Conservation (phyloP, 805 yeast genomes). For the Dipodascus albidus region DNA sequence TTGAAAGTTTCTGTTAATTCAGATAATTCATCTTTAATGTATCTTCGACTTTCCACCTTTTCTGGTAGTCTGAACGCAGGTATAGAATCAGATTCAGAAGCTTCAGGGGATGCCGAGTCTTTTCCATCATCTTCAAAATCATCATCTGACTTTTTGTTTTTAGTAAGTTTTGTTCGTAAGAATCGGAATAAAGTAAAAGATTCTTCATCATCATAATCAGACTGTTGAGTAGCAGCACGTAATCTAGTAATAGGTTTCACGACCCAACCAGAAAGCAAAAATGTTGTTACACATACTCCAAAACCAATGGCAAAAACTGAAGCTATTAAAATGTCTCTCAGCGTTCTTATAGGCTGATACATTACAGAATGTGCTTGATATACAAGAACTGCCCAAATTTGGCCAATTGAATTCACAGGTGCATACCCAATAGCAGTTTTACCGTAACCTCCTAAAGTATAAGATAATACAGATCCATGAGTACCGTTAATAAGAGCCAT, state of each 20-base stretch:
- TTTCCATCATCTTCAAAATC: neutral
- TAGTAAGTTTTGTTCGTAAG: no score
- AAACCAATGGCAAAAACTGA: conserved; percentile 53
- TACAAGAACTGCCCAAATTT: conserved; percentile 61
- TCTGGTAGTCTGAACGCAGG: conserved; percentile 10
- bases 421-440: conserved; percentile 49
- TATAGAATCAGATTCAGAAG: neutral
- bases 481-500: conserved; percentile 5
- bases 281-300: conserved; percentile 57
- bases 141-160: neutral
- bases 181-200: neutral
- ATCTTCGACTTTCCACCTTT: conserved; percentile 13
- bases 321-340: conserved; percentile 62
- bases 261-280: conserved; percentile 76
- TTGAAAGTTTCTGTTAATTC: conserved; percentile 84
- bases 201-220: conserved; percentile 27
- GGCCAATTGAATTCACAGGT: conserved; percentile 31
- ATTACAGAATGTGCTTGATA: conserved; percentile 52
- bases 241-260: conserved; percentile 72
- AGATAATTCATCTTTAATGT: conserved; percentile 60
- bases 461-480: conserved; percentile 34
- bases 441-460: conserved; percentile 27
- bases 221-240: conserved; percentile 72
- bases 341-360: conserved; percentile 46
- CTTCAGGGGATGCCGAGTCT: neutral